Base-by-base conservation (phyloP, 2,329 filamentous ascomycete species). In the Fusarium vanettenii region DNA sequence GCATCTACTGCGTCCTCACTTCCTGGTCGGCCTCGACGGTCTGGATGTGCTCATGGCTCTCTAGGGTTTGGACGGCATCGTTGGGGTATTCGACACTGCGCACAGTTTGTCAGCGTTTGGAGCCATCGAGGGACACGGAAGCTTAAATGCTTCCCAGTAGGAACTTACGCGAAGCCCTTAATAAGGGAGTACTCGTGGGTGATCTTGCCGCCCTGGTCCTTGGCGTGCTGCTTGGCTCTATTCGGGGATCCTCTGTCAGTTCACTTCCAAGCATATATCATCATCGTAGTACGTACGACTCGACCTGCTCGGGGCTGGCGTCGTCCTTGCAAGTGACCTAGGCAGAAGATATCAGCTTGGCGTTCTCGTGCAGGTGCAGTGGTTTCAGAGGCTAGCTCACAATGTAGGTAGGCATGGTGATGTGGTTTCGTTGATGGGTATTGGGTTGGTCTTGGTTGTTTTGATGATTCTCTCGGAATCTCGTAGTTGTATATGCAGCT, bases 91-190 rank as follows among this genome's bases (percentile, higher is more conserved):
- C 87, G 79, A 95, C 95, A 60, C 95, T 98, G 16, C 27, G 25
- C 7, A 60, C 22, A 8, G 39, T 20, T 43, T 31, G 48, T 60
- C 14, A 75, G 29, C 25, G 20, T 70, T 31, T 43, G 60, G 48
- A n/a, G 9, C n/a, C 22, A 18, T 37, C 11, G 2, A 33, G 8
- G 1, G 3, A 3, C 16, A 6, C 14, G 31, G 25, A 35, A 52
- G 13, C 18, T 25, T 20, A 10, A 6, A 20, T 14, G 18, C 16
- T 20, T 31, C 14, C 55, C 37, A 18, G 56, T 52, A 29, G 3
- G 33, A 45, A 88, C 94, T 78, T 91, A 98, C 96, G 94, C 92
- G 87, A 98, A 98, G 68, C 93, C 95, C 87, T 96, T 97, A 89
- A 98, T 95, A 79, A 98, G 85, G 71, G 86, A 92, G 88, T 94